phyloP scores from a whole-genome alignment of 2,329 filamentous ascomycete genomes.

The Penicillium sp. region DNA sequence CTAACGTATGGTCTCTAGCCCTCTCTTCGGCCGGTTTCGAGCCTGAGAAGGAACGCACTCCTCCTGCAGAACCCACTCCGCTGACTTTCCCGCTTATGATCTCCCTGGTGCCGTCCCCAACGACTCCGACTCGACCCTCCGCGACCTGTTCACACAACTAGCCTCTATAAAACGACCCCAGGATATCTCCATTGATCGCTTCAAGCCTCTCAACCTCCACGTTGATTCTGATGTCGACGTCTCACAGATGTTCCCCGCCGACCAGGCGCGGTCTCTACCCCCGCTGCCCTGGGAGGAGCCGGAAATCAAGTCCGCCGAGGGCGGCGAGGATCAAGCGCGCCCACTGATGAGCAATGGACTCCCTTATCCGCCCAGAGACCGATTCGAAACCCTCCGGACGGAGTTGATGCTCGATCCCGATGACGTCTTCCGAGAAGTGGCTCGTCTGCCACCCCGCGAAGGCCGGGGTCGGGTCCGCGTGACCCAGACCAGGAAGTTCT shows the following conservation, averaged over 20 bases:
- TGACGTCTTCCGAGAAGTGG: conserved; percentile 54
- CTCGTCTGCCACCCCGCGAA: conserved; percentile 43
- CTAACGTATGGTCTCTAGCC: conserved; percentile 18
- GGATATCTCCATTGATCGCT: conserved; percentile 38
- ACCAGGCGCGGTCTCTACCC: conserved; percentile 33
- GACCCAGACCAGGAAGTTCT: conserved; percentile 57
- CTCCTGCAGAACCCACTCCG: conserved; percentile 47
- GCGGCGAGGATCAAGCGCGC: conserved; percentile 25
- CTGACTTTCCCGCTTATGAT: conserved; percentile 50
- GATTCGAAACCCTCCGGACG: conserved; percentile 45
- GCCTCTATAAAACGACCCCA: conserved; percentile 41
- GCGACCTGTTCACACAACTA: conserved; percentile 41
- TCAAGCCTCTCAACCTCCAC: conserved; percentile 41
- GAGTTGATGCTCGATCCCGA: conserved; percentile 54
- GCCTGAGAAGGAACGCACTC: conserved; percentile 42
- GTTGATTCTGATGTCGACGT: conserved; percentile 36
- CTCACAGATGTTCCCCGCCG: conserved; percentile 34
- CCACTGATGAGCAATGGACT: conserved; percentile 46
- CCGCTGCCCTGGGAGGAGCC: conserved; percentile 35
- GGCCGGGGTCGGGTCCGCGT: conserved; percentile 48
- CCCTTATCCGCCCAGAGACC: conserved; percentile 44
- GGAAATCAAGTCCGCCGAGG: conserved; percentile 9
- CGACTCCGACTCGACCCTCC: conserved; percentile 35
- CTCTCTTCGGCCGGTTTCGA: conserved; percentile 31
- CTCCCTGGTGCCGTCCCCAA: conserved; percentile 34